Percentiles rank a stretch among this genome's conserved stretches.
Evolutionary conservation across 306 rosid species (phyloP).

Genomic region (Ormosia semicastrata): DNA sequence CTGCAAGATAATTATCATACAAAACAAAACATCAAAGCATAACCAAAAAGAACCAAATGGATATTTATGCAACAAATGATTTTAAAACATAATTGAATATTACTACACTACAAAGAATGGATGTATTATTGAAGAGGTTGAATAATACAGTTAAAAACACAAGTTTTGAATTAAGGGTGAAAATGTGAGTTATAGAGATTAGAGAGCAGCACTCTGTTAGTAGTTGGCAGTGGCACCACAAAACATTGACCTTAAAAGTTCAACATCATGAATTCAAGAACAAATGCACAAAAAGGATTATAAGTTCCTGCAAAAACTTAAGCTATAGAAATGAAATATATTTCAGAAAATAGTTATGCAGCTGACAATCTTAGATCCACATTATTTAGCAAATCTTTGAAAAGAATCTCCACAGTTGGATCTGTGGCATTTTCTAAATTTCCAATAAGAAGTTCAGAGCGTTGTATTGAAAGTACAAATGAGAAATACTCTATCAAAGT

Average conservation of each 20-base stretch:
- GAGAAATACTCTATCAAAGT: neutral
- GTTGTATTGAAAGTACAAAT: constrained; percentile 4
- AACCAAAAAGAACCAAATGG: neutral
- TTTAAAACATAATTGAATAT: neutral
- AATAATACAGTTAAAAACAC: neutral
- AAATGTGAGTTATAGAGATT: neutral
- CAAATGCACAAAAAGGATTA: neutral
- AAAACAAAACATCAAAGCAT: constrained; percentile 19
- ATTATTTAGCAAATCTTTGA: constrained; percentile 8
- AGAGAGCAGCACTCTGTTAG: constrained; percentile 14
- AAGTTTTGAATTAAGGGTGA: neutral
- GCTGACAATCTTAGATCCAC: neutral
- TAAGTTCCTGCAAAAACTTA: neutral
- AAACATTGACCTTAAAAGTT: neutral
- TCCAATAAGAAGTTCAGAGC: neutral
- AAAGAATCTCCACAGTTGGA: neutral
- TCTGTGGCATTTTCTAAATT: constrained; percentile 4
- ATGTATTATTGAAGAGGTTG: neutral
- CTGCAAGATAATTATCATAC: constrained; percentile 46
- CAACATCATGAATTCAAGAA: neutral
- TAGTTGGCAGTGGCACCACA: neutral
- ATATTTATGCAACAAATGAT: neutral
- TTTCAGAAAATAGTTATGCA: neutral
- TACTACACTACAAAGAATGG: neutral
- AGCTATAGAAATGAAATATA: constrained; percentile 3